Percentiles rank a stretch among this genome's conserved stretches.
phyloP scores from a whole-genome alignment of 73 alveolate species.

The Breviolum minutum region DNA sequence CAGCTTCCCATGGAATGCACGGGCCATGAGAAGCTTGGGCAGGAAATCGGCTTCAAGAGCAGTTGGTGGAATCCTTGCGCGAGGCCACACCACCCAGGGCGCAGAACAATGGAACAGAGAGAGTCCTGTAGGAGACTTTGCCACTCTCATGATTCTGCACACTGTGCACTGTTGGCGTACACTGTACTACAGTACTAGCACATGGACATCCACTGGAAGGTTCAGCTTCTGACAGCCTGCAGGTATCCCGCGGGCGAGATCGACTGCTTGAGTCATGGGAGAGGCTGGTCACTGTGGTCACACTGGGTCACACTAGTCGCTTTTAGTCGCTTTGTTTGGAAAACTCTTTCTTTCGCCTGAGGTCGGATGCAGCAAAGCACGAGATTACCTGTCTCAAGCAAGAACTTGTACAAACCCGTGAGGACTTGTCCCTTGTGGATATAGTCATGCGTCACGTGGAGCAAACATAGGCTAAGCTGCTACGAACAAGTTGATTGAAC shows the following conservation, averaged over 20 bases:
- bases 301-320: neutral
- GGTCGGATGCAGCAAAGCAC: slow-evolving; percentile 33
- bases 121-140: no score
- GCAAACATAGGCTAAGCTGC: neutral
- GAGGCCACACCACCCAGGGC: neutral
- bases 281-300: neutral
- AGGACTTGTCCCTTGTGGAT: neutral
- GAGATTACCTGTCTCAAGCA: slow-evolving; percentile 36
- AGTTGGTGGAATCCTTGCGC: slow-evolving; percentile 77
- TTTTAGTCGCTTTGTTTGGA: neutral
- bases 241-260: slow-evolving; percentile 84
- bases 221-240: neutral
- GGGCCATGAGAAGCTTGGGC: neutral
- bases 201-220: neutral
- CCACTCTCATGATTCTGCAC: no score
- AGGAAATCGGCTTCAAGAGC: slow-evolving; percentile 61
- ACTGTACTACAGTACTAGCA: neutral
- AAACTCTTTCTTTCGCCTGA: neutral
- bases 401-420: slow-evolving; percentile 57
- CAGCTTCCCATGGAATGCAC: neutral
- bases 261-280: slow-evolving; percentile 88
- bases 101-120: no score
- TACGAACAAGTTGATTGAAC: no score
- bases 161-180: neutral
- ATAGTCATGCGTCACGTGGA: neutral